Evolutionary conservation across 164 flowering plant species (phyloP).

Genomic region (Cinnamomum chago): DNA sequence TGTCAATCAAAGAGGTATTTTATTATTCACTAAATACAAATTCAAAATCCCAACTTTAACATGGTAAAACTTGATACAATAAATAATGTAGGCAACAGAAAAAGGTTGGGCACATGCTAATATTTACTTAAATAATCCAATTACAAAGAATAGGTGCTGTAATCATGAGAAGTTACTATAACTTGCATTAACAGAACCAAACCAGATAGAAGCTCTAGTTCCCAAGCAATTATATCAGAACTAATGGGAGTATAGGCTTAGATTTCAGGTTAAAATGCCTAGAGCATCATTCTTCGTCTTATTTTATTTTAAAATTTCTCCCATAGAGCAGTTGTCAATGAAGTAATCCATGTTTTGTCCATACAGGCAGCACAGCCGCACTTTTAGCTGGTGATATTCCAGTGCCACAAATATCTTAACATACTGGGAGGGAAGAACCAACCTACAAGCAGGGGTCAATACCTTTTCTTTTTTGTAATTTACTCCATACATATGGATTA

Average conservation of each 20-base stretch:
- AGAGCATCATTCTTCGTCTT: too few species aligned
- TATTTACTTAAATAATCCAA: too few species aligned
- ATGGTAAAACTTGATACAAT: too few species aligned
- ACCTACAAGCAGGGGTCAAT: background rate
- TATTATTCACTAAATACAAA: too few species aligned
- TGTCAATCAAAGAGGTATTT: background rate
- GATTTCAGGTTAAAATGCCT: background rate
- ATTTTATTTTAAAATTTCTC: background rate
- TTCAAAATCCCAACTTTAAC: background rate
- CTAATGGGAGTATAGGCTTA: background rate
- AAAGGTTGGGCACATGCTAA: background rate
- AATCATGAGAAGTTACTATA: background rate
- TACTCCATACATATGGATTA: too few species aligned
- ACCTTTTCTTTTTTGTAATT: too few species aligned
- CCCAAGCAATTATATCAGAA: background rate
- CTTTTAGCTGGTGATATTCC: background rate
- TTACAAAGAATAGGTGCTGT: background rate
- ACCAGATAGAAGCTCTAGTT: background rate
- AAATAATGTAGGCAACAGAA: background rate
- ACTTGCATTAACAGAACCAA: background rate
- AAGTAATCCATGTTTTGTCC: background rate
- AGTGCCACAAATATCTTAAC: background rate
- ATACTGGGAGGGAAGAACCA: background rate
- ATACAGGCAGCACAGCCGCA: background rate
- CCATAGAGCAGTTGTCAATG: background rate